Evolutionary conservation across 257 asterid genomes (phyloP), one percentile per base, ranked within the genome.

Genomic region (Scutellaria galericulata): DNA sequence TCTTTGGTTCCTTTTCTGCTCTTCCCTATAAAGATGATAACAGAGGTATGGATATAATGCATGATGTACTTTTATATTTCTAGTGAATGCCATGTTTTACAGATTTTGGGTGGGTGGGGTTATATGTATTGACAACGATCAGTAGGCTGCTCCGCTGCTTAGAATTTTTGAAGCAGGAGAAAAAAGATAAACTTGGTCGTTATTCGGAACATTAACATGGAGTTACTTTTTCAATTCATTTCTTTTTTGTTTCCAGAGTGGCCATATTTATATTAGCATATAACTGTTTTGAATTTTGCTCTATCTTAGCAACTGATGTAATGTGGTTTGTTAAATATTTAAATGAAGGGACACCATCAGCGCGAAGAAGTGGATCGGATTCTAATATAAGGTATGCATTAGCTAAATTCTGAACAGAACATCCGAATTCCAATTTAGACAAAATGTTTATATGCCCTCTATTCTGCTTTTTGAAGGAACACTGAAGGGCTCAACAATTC

Each of bases 1-100:
- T 88, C 65, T 71, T 90, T 44, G 86, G 96, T 55, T 90, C 93
- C 59, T 82, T 89, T 80, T 86, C 96, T 22, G 71, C 77, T 70
- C 82, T 86, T 83, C 84, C 93, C 18, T 48, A 62, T 60, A 86
- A 81, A 63, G 90, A 84, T 63, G 79, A 79, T 47, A 76, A 54
- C 69, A 85, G 58, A 90, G 99, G 99, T 95, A 84, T 64, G 68
- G 44, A 68, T 48, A 41, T 4, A 57, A 18, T 74, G 80, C 72
- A 42, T 66, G 65, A 67, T 6, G 0, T 3, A 44, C 48, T 44
- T 7, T 12, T 7, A 44, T 4, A 8, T 44, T 8, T 44, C 0
- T 44, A 9, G 48, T 44, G 4, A 44, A 44, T 10, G 12, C 48
- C 48, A 44, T 8, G 12, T 44, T 44, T 44, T 44, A 44, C 12